Percentiles rank a stretch among this genome's conserved stretches.
Evolutionary conservation across 805 yeast species (phyloP).

Genomic region (Metschnikowia koreensis): DNA sequence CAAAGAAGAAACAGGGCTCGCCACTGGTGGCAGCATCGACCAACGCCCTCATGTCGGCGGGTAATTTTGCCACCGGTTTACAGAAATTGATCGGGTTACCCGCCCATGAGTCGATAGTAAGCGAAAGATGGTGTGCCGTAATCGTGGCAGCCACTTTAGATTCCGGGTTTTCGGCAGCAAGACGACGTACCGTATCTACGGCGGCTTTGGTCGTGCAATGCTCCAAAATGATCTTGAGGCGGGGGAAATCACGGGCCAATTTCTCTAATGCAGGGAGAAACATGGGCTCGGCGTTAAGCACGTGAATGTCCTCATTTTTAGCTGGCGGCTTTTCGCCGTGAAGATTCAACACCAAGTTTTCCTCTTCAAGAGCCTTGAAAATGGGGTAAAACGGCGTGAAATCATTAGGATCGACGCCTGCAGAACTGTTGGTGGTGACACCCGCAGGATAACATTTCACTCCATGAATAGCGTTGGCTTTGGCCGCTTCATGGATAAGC

Average conservation of each 20-base stretch:
- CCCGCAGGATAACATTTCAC: slow-evolving; percentile 99
- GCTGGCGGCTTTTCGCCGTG: slow-evolving; percentile 91
- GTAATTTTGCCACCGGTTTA: slow-evolving; percentile 96
- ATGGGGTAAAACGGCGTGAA: slow-evolving; percentile 86
- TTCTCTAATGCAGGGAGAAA: slow-evolving; percentile 85
- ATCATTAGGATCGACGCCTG: slow-evolving; percentile 92
- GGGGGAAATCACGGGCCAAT: slow-evolving; percentile 80
- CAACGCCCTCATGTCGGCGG: slow-evolving; percentile 76
- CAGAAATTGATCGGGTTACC: slow-evolving; percentile 94
- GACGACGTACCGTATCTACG: slow-evolving; percentile 65
- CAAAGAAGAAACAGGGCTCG: slow-evolving; percentile 89
- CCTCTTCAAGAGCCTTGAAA: slow-evolving; percentile 81
- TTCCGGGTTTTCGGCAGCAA: slow-evolving; percentile 31
- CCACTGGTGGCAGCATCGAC: slow-evolving; percentile 90
- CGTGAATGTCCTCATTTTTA: slow-evolving; percentile 66
- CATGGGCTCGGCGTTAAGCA: slow-evolving; percentile 89
- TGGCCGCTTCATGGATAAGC: slow-evolving; percentile 74
- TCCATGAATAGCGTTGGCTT: slow-evolving; percentile 68
- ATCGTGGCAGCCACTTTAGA: slow-evolving; percentile 84
- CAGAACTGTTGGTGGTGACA: slow-evolving; percentile 92
- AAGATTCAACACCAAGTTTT: slow-evolving; percentile 74
- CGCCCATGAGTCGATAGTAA: slow-evolving; percentile 94
- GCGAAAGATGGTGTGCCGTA: slow-evolving; percentile 90
- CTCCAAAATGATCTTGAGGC: slow-evolving; percentile 81
- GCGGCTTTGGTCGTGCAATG: slow-evolving; percentile 95